Conservation (phyloP, 2,329 filamentous ascomycete species). For the Albophoma yamanashiensis region DNA sequence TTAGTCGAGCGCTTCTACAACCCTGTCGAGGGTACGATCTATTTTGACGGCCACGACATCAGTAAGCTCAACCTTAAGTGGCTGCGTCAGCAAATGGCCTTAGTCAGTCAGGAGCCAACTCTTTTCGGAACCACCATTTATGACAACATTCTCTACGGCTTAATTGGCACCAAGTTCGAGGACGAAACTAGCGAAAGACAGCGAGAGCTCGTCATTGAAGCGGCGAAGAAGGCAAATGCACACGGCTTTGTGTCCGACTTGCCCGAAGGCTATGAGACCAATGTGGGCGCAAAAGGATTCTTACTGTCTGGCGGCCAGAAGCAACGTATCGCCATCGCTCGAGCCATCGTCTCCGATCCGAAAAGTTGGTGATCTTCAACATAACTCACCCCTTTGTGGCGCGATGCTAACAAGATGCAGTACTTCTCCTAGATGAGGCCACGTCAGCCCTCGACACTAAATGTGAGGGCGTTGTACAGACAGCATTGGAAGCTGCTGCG, state of each 20-base stretch:
- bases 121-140: slow-evolving; percentile 85
- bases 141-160: slow-evolving; percentile 79
- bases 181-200: slow-evolving; percentile 54
- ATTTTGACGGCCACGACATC: slow-evolving; percentile 76
- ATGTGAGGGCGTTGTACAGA: slow-evolving; percentile 88
- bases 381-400: slow-evolving; percentile 6
- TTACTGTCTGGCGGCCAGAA: slow-evolving; percentile 91
- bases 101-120: slow-evolving; percentile 88
- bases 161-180: slow-evolving; percentile 76
- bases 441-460: slow-evolving; percentile 91
- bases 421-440: slow-evolving; percentile 88
- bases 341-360: slow-evolving; percentile 85
- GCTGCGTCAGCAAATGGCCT: slow-evolving; percentile 82
- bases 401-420: too few relatives aligned
- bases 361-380: too few relatives aligned
- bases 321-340: slow-evolving; percentile 89
- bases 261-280: slow-evolving; percentile 83
- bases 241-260: slow-evolving; percentile 79
- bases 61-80: slow-evolving; percentile 75
- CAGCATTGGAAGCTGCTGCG: slow-evolving; percentile 76
- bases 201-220: slow-evolving; percentile 61
- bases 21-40: slow-evolving; percentile 68
- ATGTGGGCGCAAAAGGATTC: slow-evolving; percentile 92
- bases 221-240: slow-evolving; percentile 84
- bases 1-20: slow-evolving; percentile 94